Evolutionary conservation across 2,329 filamentous ascomycete species (phyloP), one percentile per base, ranked within the genome.

Genomic region (Ilyonectria destructans): DNA sequence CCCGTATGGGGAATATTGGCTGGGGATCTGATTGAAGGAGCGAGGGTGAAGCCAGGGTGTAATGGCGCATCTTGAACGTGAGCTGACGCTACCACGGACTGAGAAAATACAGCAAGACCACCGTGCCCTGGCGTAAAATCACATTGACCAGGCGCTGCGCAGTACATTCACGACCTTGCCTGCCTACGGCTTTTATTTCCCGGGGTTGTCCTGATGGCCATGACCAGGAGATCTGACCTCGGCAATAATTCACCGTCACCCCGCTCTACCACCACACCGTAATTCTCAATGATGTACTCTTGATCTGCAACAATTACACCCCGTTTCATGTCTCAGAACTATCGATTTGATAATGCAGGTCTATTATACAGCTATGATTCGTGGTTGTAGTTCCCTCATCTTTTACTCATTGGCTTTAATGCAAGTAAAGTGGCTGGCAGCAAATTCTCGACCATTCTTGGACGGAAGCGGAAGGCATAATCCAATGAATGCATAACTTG

Each of bases 121-220:
- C 19, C n/a, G 10, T 8, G 7, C 29, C 33, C n/a, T 19, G 29
- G 51, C n/a, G 5, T 15, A 10, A 52, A 54, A n/a, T 6, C 10
- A 54, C 29, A 19, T 23, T 23, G 1, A 46, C 13, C 9, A 23
- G n/a, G n/a, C 37, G 37, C 17, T 10, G 29, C 19, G 23, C 7
- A n/a, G 12, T 4, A 8, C 2, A 35, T 54, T 21, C n/a, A n/a
- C 7, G 15, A 31, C 23, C 4, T 54, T 37, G 29, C 19, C n/a
- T 35, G 17, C 13, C 17, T 35, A 45, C 63, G 58, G 63, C 33
- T 66, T 33, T 37, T 19, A 56, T 61, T 66, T 66, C 54, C 63
- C 63, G 54, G 40, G 26, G 26, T 29, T 29, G n/a, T 48, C 19
- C 26, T 43, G 52, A 45, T 21, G 48, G 31, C 43, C 45, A 31